Evolutionary conservation across 306 rosid genomes (phyloP), one percentile per base, ranked within the genome.

Genomic region (Acmispon strigosus): DNA sequence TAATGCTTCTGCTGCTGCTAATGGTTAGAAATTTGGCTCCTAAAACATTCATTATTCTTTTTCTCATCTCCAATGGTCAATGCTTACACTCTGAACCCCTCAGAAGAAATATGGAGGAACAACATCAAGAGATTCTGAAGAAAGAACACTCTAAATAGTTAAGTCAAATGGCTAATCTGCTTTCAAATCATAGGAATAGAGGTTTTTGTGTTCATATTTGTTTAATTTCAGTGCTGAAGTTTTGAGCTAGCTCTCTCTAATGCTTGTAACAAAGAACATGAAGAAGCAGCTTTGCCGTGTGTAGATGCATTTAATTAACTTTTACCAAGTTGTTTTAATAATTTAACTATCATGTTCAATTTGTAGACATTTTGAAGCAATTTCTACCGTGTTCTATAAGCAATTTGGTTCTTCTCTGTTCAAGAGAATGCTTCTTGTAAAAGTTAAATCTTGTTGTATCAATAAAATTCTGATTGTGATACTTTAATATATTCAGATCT

Each of bases 41-140:
- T 57, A 32, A 52, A 74, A 66, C 70, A 80, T 80, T 75, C 72
- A 52, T 49, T 56, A 62, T 78, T 75, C 71, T 71, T 81, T 74
- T 39, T 59, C 45, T 29, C 32, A 45, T 74, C 65, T 75, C 66
- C 39, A 39, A 5, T 36, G 53, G 57, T 39, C 39, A 39, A 5
- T 36, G 53, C 62, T 39, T 65, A 14, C 32, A 50, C 18, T 69
- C 18, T 43, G 65, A 51, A 74, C 42, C 34, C 20, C 60, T 73
- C 43, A 32, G 49, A 74, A 43, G 50, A 65, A 72, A 71, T 8
- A 20, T 43, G 54, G 29, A 60, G 74, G 16, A 66, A 27, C 10
- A 53, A 6, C 9, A 36, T 61, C 20, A 60, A 65, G 69, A 63
- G 71, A 36, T 65, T 70, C 22, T 59, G 70, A 66, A 76, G 82